Percentiles rank a stretch among this genome's conserved stretches.
Conservation (phyloP, 2,329 filamentous ascomycete genomes). For the Tympanopsis confertula region DNA sequence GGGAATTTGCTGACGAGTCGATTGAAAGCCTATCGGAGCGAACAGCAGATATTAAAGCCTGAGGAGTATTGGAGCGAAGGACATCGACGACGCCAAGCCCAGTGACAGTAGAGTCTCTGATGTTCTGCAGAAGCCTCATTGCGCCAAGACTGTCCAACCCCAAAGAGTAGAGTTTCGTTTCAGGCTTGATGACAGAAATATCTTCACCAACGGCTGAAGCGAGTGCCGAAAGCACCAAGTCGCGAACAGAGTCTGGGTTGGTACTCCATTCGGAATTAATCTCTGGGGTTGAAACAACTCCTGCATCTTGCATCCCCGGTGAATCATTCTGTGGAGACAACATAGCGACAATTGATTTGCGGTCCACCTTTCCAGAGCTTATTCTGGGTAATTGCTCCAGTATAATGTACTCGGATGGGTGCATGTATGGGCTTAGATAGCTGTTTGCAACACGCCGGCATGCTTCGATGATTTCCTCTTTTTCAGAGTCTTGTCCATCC, state of each 20-base stretch:
- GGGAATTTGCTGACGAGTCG: background rate
- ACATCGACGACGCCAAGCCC: conserved; percentile 14
- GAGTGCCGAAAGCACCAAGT: background rate
- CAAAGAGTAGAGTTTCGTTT: conserved; percentile 5
- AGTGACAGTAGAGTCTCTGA: conserved; percentile 13
- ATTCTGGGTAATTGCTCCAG: conserved; percentile 40
- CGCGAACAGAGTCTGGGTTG: conserved; percentile 1
- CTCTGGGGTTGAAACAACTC: background rate
- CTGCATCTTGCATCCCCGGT: background rate
- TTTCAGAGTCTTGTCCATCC: conserved; percentile 21
- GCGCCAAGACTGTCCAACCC: conserved; percentile 22
- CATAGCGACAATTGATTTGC: conserved; percentile 15
- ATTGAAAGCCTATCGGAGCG: conserved; percentile 2
- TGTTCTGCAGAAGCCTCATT: conserved; percentile 17
- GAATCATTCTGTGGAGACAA: background rate
- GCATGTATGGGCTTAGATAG: conserved; percentile 49
- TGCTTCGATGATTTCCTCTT: conserved; percentile 14
- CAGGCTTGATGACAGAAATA: conserved; percentile 2
- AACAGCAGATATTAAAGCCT: conserved; percentile 10
- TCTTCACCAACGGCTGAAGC: background rate
- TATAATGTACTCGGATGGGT: conserved; percentile 40
- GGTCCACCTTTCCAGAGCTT: conserved; percentile 51
- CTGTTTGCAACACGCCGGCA: conserved; percentile 28
- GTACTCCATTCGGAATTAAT: conserved; percentile 3
- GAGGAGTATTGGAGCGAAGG: conserved; percentile 13